Conservation (phyloP, 495 filamentous ascomycete species). For the Cudoniella acicularis region DNA sequence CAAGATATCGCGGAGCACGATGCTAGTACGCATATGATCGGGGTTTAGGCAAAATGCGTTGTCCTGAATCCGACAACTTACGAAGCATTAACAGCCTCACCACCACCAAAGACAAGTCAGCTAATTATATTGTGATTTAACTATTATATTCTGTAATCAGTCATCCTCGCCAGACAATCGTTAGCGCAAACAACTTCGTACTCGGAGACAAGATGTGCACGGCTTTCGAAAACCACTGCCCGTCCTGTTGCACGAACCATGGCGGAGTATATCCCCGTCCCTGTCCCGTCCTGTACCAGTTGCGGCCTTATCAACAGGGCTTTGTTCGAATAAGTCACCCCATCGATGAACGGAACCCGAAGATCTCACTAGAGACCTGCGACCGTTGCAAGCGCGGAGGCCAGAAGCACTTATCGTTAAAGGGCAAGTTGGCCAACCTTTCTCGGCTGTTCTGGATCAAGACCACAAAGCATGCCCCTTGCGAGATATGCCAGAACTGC, state of each 20-base stretch:
- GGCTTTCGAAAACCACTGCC: slow-evolving; percentile 21
- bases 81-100: no score
- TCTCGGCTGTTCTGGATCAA: slow-evolving; percentile 22
- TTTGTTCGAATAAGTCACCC: slow-evolving; percentile 19
- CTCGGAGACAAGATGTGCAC: slow-evolving; percentile 17
- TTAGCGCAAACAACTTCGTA: slow-evolving; percentile 8
- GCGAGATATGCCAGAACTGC: slow-evolving; percentile 24
- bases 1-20: no score
- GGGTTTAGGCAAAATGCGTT: no score
- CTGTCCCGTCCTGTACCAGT: slow-evolving; percentile 20
- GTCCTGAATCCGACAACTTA: no score
- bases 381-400: slow-evolving; percentile 16
- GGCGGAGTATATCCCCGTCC: slow-evolving; percentile 19
- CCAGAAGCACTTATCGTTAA: slow-evolving; percentile 21
- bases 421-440: slow-evolving; percentile 17
- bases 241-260: slow-evolving; percentile 21
- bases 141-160: slow-evolving; percentile 11
- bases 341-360: slow-evolving; percentile 22
- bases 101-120: slow-evolving; percentile 11
- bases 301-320: slow-evolving; percentile 11
- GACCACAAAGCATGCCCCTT: slow-evolving; percentile 20
- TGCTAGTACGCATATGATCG: no score
- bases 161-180: slow-evolving; percentile 9
- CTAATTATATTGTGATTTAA: slow-evolving; percentile 4
- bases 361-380: slow-evolving; percentile 20